A percentile compares a stretch with the other conserved stretches of the same genome.
Evolutionary conservation across 371 early-diverging fungal species (phyloP).

Genomic region (Choanephora cucurbitarum): DNA sequence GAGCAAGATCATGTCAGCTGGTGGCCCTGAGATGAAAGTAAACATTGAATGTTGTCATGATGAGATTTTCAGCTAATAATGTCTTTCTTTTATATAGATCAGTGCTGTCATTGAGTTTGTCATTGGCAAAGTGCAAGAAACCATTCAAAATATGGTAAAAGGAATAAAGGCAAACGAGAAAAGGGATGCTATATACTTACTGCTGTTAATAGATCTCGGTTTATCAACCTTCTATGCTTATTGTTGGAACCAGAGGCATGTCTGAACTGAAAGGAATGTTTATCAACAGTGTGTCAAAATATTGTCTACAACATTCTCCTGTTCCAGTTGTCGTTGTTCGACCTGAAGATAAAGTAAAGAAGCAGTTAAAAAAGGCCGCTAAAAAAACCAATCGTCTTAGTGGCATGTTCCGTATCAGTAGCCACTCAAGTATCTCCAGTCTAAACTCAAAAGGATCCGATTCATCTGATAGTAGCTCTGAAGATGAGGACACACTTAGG

Average conservation of each 20-base stretch:
- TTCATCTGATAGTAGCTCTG: constrained; percentile 29
- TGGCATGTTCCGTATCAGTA: constrained; percentile 42
- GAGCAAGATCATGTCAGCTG: constrained; percentile 45
- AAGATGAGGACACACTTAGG: constrained; percentile 20
- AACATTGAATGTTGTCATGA: background rate
- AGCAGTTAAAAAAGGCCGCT: constrained; percentile 36
- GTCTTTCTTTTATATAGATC: constrained; percentile 32
- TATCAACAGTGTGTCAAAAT: constrained; percentile 60
- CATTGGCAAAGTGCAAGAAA: constrained; percentile 63
- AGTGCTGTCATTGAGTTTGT: constrained; percentile 63
- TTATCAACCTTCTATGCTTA: constrained; percentile 62
- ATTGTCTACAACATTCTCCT: constrained; percentile 60
- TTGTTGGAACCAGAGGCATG: constrained; percentile 64
- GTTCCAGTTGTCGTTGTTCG: constrained; percentile 63
- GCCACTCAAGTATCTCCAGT: constrained; percentile 28
- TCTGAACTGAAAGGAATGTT: constrained; percentile 61
- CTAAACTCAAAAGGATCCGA: constrained; percentile 25
- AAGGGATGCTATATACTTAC: no score
- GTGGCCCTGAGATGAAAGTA: constrained; percentile 38
- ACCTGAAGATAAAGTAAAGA: constrained; percentile 58
- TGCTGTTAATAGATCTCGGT: constrained; percentile 45
- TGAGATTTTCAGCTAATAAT: no score
- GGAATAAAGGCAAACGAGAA: background rate
- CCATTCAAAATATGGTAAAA: constrained; percentile 62
- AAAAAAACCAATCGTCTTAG: constrained; percentile 47